These are phyloP conservation scores for Leccinum imitatum DNA, from an alignment of 768 basidiomycete species.

Conservation along the genomic window DNA sequence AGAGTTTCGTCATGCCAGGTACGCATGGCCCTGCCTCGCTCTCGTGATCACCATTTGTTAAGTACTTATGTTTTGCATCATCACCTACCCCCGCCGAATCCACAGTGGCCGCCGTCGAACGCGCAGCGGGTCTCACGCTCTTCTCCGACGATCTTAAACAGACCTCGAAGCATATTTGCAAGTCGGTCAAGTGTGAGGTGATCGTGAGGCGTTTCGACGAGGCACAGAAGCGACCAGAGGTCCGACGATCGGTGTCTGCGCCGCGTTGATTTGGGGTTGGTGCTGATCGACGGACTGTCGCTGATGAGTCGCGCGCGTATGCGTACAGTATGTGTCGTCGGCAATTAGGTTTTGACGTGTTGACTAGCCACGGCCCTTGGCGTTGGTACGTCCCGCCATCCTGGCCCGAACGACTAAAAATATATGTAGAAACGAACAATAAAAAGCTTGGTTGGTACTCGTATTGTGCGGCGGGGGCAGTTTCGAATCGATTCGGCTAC, in stretches of 20 bases:
- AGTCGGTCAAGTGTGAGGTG: conserved; percentile 84
- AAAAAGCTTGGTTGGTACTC: not conserved
- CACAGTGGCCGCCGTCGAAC: conserved; percentile 86
- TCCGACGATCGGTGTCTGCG: conserved; percentile 53
- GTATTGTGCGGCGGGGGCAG: not conserved
- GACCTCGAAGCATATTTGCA: conserved; percentile 82
- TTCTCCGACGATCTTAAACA: conserved; percentile 80
- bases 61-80: no score
- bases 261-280: conserved; percentile 13
- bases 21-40: conserved; percentile 3
- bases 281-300: not conserved
- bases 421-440: not conserved
- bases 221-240: conserved; percentile 63
- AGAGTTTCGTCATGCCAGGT: conserved; percentile 84
- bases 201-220: conserved; percentile 91
- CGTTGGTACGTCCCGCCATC: not conserved
- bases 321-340: not conserved
- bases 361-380: not conserved
- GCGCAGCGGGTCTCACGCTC: conserved; percentile 82
- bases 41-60: not conserved
- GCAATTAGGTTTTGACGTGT: not conserved
- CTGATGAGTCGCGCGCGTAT: not conserved
- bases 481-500: not conserved
- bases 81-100: not conserved
- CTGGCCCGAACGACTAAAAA: not conserved